phyloP scores from a whole-genome alignment of 1,284 basidiomycete species.

The Caloboletus firmus region DNA sequence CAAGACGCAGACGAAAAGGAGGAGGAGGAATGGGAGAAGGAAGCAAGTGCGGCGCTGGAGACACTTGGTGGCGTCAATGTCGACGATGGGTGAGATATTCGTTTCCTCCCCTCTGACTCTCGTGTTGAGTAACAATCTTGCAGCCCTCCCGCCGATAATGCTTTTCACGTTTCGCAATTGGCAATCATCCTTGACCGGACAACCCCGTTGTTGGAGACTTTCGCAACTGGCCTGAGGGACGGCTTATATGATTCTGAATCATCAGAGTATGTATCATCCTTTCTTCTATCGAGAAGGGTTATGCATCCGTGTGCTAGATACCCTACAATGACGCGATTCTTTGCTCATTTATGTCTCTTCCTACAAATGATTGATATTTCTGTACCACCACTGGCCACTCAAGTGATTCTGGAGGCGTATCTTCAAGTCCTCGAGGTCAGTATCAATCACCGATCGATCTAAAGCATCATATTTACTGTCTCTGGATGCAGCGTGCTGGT shows the following conservation, averaged over 20 bases:
- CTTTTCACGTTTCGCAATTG: constrained; percentile 85
- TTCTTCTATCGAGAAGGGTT: not conserved
- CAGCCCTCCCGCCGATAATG: constrained; percentile 71
- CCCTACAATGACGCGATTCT: constrained; percentile 80
- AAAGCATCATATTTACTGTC: not conserved
- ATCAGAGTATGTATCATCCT: constrained; percentile 57
- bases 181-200: constrained; percentile 82
- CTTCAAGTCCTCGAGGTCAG: constrained; percentile 82
- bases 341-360: constrained; percentile 92
- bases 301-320: constrained; percentile 45
- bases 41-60: constrained; percentile 54
- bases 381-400: constrained; percentile 73
- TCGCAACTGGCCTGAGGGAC: constrained; percentile 61
- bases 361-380: constrained; percentile 78
- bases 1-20: constrained; percentile 45
- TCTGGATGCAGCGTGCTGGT: constrained; percentile 56
- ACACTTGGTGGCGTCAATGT: constrained; percentile 52
- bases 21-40: constrained; percentile 62
- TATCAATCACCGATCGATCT: not conserved
- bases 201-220: constrained; percentile 67
- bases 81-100: constrained; percentile 52
- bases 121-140: constrained; percentile 1
- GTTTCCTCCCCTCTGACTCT: not conserved
- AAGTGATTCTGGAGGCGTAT: constrained; percentile 87
- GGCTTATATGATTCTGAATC: constrained; percentile 48